Conservation (phyloP, 148 eudicot species). For the Amaranthus palmeri region DNA sequence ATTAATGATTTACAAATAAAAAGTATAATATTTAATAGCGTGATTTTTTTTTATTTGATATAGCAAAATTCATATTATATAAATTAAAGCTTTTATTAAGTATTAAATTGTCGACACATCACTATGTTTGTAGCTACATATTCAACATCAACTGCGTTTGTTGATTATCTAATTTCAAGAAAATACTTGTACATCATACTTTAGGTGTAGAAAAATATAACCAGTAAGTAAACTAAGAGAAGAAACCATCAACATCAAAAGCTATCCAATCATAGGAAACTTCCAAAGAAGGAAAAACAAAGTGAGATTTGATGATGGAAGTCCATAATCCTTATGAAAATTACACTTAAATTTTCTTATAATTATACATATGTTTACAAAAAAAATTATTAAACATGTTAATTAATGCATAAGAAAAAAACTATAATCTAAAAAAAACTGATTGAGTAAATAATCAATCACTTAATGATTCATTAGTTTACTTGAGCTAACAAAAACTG, state of each 20-base stretch:
- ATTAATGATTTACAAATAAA: too few species aligned
- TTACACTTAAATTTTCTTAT: conserved; percentile 22
- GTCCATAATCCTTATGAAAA: conserved; percentile 23
- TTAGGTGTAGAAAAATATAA: conserved; percentile 4
- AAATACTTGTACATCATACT: neutral
- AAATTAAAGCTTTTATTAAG: too few species aligned
- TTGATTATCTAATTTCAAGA: neutral
- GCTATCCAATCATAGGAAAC: conserved; percentile 17
- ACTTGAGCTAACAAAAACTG: conserved; percentile 44
- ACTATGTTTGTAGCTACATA: neutral
- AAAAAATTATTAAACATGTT: neutral
- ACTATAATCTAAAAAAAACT: neutral
- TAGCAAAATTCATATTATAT: too few species aligned
- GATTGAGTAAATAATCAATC: neutral
- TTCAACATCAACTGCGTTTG: neutral
- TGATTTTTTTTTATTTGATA: too few species aligned
- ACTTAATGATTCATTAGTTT: conserved; percentile 12
- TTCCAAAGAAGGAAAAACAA: conserved; percentile 26
- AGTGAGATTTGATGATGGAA: conserved; percentile 30
- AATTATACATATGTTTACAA: conserved; percentile 29
- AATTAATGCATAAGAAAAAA: conserved; percentile 3
- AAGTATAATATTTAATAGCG: too few species aligned
- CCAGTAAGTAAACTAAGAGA: conserved; percentile 16
- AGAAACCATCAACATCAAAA: conserved; percentile 21
- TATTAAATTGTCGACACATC: conserved; percentile 11